A percentile compares a stretch with the other conserved stretches of the same genome.
These are phyloP conservation scores for Bipolaris oryzae DNA, from an alignment of 2,329 filamentous ascomycete species.

Conservation along the genomic window DNA sequence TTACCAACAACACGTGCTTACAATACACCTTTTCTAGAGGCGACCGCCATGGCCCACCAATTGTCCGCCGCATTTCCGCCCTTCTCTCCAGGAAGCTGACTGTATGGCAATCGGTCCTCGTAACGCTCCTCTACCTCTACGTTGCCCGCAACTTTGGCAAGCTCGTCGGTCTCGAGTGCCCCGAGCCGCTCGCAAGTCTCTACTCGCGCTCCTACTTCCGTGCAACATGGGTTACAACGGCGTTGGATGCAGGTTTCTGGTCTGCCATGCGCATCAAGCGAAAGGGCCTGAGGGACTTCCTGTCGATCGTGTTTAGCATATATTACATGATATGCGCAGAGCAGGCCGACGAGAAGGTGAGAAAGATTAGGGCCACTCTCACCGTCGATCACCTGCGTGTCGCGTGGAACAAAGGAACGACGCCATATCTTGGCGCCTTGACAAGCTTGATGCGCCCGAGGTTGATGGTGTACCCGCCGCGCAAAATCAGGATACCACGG, in stretches of 20 bases:
- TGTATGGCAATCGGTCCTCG: slow-evolving; percentile 84
- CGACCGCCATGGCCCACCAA: slow-evolving; percentile 84
- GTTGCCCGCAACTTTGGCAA: slow-evolving; percentile 92
- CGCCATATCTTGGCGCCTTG: slow-evolving; percentile 79
- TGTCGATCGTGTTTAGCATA: slow-evolving; percentile 80
- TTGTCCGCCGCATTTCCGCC: slow-evolving; percentile 72
- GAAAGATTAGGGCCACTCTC: slow-evolving; percentile 82
- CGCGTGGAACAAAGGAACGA: slow-evolving; percentile 93
- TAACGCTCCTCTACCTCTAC: slow-evolving; percentile 91
- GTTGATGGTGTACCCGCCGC: slow-evolving; percentile 79
- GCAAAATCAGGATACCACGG: slow-evolving; percentile 81
- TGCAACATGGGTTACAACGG: slow-evolving; percentile 95
- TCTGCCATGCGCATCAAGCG: slow-evolving; percentile 89
- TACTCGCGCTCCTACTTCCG: slow-evolving; percentile 93
- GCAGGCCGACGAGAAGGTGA: slow-evolving; percentile 93
- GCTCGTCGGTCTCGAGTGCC: slow-evolving; percentile 85
- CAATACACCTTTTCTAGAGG: slow-evolving; percentile 61
- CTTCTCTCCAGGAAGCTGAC: slow-evolving; percentile 74
- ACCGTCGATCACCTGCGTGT: slow-evolving; percentile 91
- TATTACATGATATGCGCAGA: slow-evolving; percentile 95
- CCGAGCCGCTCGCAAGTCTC: slow-evolving; percentile 91
- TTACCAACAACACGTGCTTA: slow-evolving; percentile 20
- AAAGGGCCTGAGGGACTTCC: slow-evolving; percentile 81
- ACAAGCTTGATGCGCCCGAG: slow-evolving; percentile 76
- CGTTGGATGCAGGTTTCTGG: slow-evolving; percentile 96